Percentiles rank a stretch among this genome's conserved stretches.
phyloP scores from a whole-genome alignment of 306 rosid species.

The Vigna reflexopilosa region DNA sequence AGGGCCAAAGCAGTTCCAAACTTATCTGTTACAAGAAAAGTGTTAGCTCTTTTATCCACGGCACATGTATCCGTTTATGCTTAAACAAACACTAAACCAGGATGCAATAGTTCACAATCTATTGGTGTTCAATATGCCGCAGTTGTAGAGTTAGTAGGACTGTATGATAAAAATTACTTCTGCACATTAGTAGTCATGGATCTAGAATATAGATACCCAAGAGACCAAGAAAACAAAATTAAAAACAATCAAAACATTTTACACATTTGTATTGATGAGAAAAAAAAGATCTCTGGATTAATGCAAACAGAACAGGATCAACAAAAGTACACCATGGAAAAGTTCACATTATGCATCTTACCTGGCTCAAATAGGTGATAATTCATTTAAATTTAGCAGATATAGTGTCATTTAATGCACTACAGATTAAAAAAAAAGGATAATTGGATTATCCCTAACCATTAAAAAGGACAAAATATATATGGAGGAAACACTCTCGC shows the following conservation, averaged over 20 bases:
- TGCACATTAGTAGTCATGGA: background rate
- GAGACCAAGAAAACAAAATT: conserved; percentile 2
- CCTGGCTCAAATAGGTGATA: conserved; percentile 1
- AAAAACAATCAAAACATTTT: background rate
- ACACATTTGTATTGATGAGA: background rate
- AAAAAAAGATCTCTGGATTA: background rate
- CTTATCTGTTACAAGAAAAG: conserved; percentile 70
- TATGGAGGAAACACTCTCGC: conserved; percentile 1
- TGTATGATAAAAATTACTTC: background rate
- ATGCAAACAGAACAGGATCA: background rate
- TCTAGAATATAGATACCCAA: conserved; percentile 3
- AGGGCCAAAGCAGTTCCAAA: conserved; percentile 98
- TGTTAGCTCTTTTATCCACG: conserved; percentile 12
- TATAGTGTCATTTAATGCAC: background rate
- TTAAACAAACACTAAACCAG: conserved; percentile 6
- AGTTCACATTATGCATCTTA: background rate
- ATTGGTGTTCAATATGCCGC: conserved; percentile 5
- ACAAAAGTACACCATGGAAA: background rate
- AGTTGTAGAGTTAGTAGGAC: conserved; percentile 19
- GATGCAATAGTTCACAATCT: background rate
- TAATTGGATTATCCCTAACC: background rate
- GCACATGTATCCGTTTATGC: conserved; percentile 15
- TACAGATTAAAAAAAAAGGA: background rate
- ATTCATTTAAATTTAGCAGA: conserved; percentile 18
- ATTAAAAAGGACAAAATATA: background rate